phyloP scores from a whole-genome alignment of 345 rosid genomes.

The Eucalyptus sp. region DNA sequence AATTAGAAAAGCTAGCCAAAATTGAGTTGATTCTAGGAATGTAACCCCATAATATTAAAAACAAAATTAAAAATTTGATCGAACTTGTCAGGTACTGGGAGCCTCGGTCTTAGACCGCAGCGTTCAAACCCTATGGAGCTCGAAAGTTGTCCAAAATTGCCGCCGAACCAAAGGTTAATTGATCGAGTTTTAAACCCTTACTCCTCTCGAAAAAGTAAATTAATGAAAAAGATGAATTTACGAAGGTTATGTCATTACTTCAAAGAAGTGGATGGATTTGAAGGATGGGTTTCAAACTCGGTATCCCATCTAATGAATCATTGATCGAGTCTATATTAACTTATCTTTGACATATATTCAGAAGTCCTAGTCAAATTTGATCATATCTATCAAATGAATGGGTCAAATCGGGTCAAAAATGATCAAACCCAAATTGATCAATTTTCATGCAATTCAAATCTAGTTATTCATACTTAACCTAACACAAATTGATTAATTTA shows the following conservation, averaged over 20 bases:
- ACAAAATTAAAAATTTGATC: neutral
- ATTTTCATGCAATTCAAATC: too few species aligned
- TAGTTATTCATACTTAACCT: rapidly evolving
- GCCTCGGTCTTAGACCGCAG: neutral
- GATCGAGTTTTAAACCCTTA: neutral
- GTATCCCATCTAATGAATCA: neutral
- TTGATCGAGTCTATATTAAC: neutral
- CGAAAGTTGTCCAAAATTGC: neutral
- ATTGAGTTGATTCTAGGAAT: neutral
- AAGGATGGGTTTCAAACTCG: neutral
- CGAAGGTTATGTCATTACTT: neutral
- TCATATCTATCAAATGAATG: too few species aligned
- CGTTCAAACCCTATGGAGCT: neutral
- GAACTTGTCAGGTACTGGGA: neutral
- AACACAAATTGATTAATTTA: too few species aligned
- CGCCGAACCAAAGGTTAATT: neutral
- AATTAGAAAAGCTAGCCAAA: neutral
- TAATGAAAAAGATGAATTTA: neutral
- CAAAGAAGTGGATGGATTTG: neutral
- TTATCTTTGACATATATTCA: rapidly evolving
- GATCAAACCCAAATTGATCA: neutral
- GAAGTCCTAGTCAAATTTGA: neutral
- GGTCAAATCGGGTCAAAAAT: too few species aligned
- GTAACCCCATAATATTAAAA: neutral
- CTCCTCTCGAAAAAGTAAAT: neutral